Base-by-base conservation (phyloP, 495 filamentous ascomycete genomes). In the Penicillium lividum region DNA sequence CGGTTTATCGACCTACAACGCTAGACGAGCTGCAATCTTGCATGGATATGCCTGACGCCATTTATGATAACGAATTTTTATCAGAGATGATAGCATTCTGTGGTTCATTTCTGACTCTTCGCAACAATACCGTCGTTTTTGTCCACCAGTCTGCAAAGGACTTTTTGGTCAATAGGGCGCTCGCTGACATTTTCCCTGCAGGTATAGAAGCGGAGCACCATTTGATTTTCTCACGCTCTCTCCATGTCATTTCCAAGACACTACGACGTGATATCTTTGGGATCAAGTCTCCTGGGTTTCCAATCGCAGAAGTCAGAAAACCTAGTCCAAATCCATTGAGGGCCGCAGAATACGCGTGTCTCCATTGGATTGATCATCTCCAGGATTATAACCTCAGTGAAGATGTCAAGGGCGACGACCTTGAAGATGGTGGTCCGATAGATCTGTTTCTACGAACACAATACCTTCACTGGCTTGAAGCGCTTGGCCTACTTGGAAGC, bases 81-180 rank as follows among this genome's bases (percentile, higher is more conserved):
- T 53, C 36, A 2, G 51, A 53, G 51, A 43, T 53, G 30, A 53
- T 53, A 4, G 22, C 7, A 9, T 22, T 29, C 15, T 53, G 36
- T 42, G 57, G 49, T 4, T 53, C 40, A 7, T 58, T 58, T 15
- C 51, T 54, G 3, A 54, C 42, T 27, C 1, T 59, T 3, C 30
- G 36, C 28, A 30, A 56, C 25, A 9, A 38, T 10, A 46, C 27
- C 18, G 25, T 58, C 27, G 6, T 29, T 18, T 52, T 58, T n/a
- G 48, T 58, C 5, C 48, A 58, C 16, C 56, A 58, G 16, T 58
- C 56, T 31, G 48, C 48, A 52, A 51, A 46, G 10, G 56, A 58
- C 2, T 58, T 51, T n/a, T 36, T 53, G 10, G 4, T 28, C 3
- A 40, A 6, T 5, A 10, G 5, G 22, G 16, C 2, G 15, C 7